phyloP scores from a whole-genome alignment of 768 basidiomycete genomes.

The Boletus sp. region DNA sequence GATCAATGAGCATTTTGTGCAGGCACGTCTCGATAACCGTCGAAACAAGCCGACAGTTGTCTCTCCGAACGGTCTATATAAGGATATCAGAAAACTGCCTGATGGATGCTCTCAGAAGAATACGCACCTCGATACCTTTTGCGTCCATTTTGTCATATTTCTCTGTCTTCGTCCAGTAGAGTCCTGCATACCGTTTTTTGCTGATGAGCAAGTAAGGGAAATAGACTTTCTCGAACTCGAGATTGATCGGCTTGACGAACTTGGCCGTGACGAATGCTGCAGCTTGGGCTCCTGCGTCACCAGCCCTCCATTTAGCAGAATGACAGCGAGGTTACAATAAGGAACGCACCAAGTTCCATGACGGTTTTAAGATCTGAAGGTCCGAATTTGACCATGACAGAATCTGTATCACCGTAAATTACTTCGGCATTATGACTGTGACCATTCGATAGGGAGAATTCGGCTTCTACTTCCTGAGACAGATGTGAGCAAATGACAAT shows the following conservation, averaged over 20 bases:
- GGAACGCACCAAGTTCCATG: slow-evolving; percentile 79
- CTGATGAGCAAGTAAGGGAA: slow-evolving; percentile 97
- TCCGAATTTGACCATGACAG: slow-evolving; percentile 98
- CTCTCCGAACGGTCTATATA: slow-evolving; percentile 88
- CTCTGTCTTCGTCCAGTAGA: slow-evolving; percentile 95
- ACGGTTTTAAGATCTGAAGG: slow-evolving; percentile 81
- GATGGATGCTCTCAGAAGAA: neutral
- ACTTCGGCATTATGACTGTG: slow-evolving; percentile 86
- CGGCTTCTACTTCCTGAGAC: slow-evolving; percentile 77
- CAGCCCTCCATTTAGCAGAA: neutral
- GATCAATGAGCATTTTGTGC: slow-evolving; percentile 95
- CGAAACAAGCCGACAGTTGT: slow-evolving; percentile 97
- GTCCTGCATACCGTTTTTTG: slow-evolving; percentile 97
- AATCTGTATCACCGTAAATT: slow-evolving; percentile 99
- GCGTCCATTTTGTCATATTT: slow-evolving; percentile 99
- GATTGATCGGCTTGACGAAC: slow-evolving; percentile 94
- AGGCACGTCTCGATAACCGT: slow-evolving; percentile 98
- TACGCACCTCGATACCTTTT: slow-evolving; percentile 92
- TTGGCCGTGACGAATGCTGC: slow-evolving; percentile 87
- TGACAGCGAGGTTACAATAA: neutral
- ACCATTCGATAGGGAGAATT: slow-evolving; percentile 84
- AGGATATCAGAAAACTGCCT: neutral
- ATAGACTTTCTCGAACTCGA: slow-evolving; percentile 99
- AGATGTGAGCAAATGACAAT: neutral
- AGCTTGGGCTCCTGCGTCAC: slow-evolving; percentile 75